Percentiles rank a stretch among this genome's conserved stretches.
Evolutionary conservation across 2,329 filamentous ascomycete species (phyloP).

Genomic region (Sclerotinia minor): DNA sequence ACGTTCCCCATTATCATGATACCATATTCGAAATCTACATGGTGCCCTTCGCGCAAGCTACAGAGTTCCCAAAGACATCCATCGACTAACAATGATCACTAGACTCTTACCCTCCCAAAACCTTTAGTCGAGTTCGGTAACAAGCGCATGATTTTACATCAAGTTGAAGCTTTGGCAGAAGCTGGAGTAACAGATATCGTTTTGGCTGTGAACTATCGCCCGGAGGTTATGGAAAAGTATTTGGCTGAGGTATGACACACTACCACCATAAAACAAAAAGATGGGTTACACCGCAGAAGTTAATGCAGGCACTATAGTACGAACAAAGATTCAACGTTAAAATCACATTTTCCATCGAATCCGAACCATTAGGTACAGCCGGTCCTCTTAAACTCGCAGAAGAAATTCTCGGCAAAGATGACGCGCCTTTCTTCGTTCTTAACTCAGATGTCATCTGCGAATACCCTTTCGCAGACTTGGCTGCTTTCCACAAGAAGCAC

Average conservation of each 20-base stretch:
- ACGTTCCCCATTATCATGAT: constrained; percentile 47
- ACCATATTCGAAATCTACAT: constrained; percentile 28
- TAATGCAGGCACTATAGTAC: constrained; percentile 57
- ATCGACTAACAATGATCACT: constrained; percentile 33
- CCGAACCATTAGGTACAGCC: constrained; percentile 90
- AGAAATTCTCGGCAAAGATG: constrained; percentile 87
- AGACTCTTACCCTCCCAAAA: constrained; percentile 97
- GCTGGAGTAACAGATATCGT: constrained; percentile 97
- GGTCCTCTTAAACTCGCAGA: constrained; percentile 95
- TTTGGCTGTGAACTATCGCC: constrained; percentile 96
- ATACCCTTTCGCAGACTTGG: constrained; percentile 88
- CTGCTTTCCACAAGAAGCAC: constrained; percentile 88
- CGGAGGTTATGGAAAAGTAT: constrained; percentile 94
- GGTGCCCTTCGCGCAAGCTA: constrained; percentile 25
- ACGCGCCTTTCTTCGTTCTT: constrained; percentile 94
- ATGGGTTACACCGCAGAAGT: constrained; percentile 28
- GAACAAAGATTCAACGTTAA: constrained; percentile 89
- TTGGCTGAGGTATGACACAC: constrained; percentile 72
- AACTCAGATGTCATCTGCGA: constrained; percentile 99
- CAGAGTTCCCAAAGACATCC: constrained; percentile 28
- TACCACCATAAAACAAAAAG: not conserved
- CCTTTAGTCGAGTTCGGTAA: constrained; percentile 98
- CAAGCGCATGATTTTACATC: constrained; percentile 98
- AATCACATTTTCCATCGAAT: constrained; percentile 96
- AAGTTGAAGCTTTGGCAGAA: constrained; percentile 90